Base-by-base conservation (phyloP, 495 filamentous ascomycete species). In the Astrothelium subdiscretum region DNA sequence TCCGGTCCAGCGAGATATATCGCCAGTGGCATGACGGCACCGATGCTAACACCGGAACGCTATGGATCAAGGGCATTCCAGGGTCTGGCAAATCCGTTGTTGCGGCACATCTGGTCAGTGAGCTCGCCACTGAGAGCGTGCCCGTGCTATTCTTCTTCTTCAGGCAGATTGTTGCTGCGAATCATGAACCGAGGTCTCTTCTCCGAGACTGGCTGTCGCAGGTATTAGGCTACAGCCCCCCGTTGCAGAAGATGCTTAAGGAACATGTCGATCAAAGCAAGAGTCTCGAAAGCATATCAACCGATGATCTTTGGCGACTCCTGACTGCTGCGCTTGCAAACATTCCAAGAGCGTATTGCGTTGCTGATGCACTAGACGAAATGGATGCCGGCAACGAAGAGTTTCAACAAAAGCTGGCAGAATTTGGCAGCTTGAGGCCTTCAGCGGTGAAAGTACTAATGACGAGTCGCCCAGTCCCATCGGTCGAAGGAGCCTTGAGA, bases 61-160 rank as follows among this genome's bases (percentile, higher is more conserved):
- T 83, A 0, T 81, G 79, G 78, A 73, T 81, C 48, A 76, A 74
- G 62, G 80, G 73, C n/a, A 75, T 81, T 32, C 73, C 80, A 11
- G 81, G 81, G 4, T 73, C 75, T 59, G 80, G 79, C 0, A 84
- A 84, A 68, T 75, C 71, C 10, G 79, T 83, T 22, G 54, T 80
- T 18, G 78, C 78, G 38, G 79, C 79, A 2, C 64, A 43, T 3
- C 59, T 80, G 13, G 68, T 74, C 35, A 27, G 67, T 15, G 57
- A 66, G 3, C 70, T 80, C 61, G 31, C 52, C 43, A 22, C 69
- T 68, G 35, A 68, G 35, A 54, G 64, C 35, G 61, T 59, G 5
- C 78, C 77, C 0, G 75, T 80, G 2, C 67, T 82, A 0, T 81
- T 67, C 64, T 82, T 84, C 69, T 84, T 84, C 69, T 81, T 81